Conservation (phyloP, 305 asterid species). For the Rubia balearica region DNA sequence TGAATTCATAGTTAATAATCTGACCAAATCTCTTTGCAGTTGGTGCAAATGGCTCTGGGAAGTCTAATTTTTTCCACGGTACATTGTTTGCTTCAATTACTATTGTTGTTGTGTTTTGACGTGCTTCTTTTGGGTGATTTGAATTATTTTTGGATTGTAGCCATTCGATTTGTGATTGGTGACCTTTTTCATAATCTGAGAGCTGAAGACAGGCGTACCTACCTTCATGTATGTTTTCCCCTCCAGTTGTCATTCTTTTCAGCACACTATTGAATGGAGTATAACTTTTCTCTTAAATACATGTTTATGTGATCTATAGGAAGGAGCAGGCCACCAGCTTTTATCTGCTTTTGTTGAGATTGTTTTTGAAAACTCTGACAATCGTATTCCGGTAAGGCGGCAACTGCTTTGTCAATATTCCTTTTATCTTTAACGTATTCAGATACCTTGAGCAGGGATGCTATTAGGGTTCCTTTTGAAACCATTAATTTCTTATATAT, state of each 20-base stretch:
- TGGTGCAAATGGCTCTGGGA: constrained; percentile 99
- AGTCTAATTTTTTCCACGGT: constrained; percentile 98
- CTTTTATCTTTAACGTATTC: neutral
- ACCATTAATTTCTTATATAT: neutral
- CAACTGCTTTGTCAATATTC: neutral
- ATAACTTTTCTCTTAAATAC: constrained; percentile 3
- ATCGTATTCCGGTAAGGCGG: constrained; percentile 72
- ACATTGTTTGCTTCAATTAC: constrained; percentile 9
- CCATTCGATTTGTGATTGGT: constrained; percentile 89
- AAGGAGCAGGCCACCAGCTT: constrained; percentile 96
- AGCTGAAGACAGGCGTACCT: constrained; percentile 83
- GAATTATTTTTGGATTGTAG: constrained; percentile 30
- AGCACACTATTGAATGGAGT: neutral
- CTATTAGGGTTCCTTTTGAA: neutral
- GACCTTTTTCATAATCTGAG: constrained; percentile 91
- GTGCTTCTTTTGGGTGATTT: neutral
- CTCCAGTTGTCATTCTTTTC: neutral
- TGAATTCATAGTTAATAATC: neutral
- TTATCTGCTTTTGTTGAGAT: constrained; percentile 97
- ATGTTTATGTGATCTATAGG: constrained; percentile 42
- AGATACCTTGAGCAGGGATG: neutral
- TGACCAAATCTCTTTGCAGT: constrained; percentile 38
- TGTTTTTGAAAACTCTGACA: constrained; percentile 91
- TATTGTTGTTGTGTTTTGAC: neutral
- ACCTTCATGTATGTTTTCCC: constrained; percentile 69